Evolutionary conservation across 2,329 filamentous ascomycete genomes (phyloP), one percentile per base, ranked within the genome.

Genomic region (Aspergillus texensis): DNA sequence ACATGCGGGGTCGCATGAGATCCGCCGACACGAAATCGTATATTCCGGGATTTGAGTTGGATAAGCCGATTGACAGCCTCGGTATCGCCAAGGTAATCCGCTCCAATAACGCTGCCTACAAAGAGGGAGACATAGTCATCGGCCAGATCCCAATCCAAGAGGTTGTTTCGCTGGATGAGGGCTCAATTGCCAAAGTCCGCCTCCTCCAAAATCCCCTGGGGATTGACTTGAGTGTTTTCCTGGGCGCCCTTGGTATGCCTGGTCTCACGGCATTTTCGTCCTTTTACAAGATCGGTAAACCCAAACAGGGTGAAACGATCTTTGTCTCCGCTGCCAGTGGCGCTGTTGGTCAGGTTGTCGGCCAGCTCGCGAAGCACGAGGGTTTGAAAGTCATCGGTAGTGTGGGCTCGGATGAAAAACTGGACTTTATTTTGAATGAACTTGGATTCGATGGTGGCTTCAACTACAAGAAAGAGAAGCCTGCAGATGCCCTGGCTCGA

Each of bases 401-500:
- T 58, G 92, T 93, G 11, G 92, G 93, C 3, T 88, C 88, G 24
- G 90, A 94, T 72, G 89, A 91, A 72, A 96, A 96, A 82, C 82
- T 93, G 28, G 86, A 91, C 21, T 95, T 88, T 76, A 90, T 93
- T 75, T 81, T 77, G 61, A 87, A 90, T 60, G 88, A 90, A 55
- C 84, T 93, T 41, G 83, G 84, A 28, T 93, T 93, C 73, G 89
- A 93, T 71, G 85, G 77, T 16, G 92, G 89, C 9, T 95, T 94
- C 70, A 95, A 96, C 83, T 96, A 96, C 84, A 94, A 95, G 85
- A 93, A 87, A 69, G 91, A 95, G 81, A 86, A 84, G 69, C 85
- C 91, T 0, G 73, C 79, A 0, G 88, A 89, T 11, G 92, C 91
- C 0, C 83, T 96, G 61, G 78, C 82, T 67, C 84, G 91, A 62